phyloP scores from a whole-genome alignment of 768 basidiomycete species.

The Panaeolus cyanescens region DNA sequence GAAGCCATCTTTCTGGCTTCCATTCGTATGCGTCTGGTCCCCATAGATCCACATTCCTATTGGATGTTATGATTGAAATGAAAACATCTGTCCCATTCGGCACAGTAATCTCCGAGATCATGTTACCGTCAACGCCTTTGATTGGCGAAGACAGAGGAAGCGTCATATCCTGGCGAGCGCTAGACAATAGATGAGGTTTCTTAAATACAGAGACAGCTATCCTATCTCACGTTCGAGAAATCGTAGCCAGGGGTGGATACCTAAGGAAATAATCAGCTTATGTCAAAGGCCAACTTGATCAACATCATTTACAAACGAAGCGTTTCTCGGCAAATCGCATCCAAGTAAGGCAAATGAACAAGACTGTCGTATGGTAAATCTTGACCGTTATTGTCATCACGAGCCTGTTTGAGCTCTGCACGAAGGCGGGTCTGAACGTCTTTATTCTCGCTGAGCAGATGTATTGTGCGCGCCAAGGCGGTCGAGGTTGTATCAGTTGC shows the following conservation, averaged over 20 bases:
- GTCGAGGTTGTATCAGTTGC: conserved; percentile 44
- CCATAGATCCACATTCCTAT: conserved; percentile 42
- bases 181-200: too few species aligned
- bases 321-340: conserved; percentile 2
- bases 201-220: neutral
- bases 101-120: conserved; percentile 34
- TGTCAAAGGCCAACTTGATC: neutral
- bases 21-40: conserved; percentile 45
- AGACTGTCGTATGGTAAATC: conserved; percentile 4
- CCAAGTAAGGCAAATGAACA: conserved; percentile 1
- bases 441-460: conserved; percentile 24
- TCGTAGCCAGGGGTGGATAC: neutral
- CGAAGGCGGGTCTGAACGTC: conserved; percentile 16
- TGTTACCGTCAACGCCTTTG: conserved; percentile 35
- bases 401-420: conserved; percentile 20
- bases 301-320: neutral
- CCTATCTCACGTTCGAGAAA: neutral
- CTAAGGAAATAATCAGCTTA: neutral
- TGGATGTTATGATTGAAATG: conserved; percentile 35
- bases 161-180: conserved; percentile 33
- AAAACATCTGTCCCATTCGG: conserved; percentile 39
- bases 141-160: conserved; percentile 45
- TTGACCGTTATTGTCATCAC: neutral
- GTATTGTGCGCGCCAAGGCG: conserved; percentile 31
- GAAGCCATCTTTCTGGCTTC: conserved; percentile 54